A percentile compares a stretch with the other conserved stretches of the same genome.
phyloP scores from a whole-genome alignment of 106 monocot species.

The Phalaenopsis equestris region DNA sequence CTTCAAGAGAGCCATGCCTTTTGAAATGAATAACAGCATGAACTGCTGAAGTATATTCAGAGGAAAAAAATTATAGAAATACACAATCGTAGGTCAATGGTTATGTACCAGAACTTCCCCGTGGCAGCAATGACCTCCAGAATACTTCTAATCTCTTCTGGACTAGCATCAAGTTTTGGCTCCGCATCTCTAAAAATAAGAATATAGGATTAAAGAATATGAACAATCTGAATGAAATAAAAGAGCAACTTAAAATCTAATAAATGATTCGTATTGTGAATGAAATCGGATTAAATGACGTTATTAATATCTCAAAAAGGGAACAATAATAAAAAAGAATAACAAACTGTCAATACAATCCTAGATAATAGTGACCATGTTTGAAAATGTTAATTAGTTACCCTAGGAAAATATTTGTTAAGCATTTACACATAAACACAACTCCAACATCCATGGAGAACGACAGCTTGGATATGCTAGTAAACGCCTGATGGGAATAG shows the following conservation, averaged over 20 bases:
- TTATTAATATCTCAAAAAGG: neutral
- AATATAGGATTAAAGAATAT: neutral
- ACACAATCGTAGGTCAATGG: neutral
- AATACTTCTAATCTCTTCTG: conserved; percentile 52
- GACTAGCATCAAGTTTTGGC: conserved; percentile 30
- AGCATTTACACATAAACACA: neutral
- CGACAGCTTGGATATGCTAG: neutral
- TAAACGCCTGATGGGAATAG: neutral
- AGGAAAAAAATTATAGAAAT: neutral
- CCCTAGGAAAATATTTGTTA: neutral
- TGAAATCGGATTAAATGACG: neutral
- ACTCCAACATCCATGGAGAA: neutral
- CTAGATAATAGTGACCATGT: neutral
- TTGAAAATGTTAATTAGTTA: neutral
- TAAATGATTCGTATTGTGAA: neutral
- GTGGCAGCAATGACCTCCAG: conserved; percentile 79
- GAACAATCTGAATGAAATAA: neutral
- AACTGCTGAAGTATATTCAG: neutral
- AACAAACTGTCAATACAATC: neutral
- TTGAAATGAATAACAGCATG: neutral
- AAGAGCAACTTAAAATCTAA: neutral
- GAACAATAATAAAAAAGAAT: neutral
- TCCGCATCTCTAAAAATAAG: conserved; percentile 28
- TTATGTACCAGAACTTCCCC: conserved; percentile 83
- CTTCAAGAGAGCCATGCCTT: neutral